Evolutionary conservation across 257 asterid species (phyloP).

Genomic region (Plectranthus barbatus): DNA sequence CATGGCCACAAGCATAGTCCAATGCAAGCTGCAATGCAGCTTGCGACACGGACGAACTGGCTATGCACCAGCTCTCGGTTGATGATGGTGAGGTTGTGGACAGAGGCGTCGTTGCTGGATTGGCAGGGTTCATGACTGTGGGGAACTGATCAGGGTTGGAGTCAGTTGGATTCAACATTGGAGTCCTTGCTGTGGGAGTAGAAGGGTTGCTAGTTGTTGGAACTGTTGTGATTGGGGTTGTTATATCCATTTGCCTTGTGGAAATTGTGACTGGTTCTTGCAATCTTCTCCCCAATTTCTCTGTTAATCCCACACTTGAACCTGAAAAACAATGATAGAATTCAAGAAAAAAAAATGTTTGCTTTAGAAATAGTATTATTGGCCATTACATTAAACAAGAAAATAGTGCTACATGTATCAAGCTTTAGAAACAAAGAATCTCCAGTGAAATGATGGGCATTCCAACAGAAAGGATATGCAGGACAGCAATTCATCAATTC

Average conservation of each 20-base stretch:
- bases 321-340: slow-evolving; percentile 10
- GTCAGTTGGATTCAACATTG: slow-evolving; percentile 38
- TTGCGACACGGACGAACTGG: slow-evolving; percentile 45
- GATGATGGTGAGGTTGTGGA: slow-evolving; percentile 31
- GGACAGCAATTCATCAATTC: slow-evolving; percentile 12
- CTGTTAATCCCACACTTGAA: slow-evolving; percentile 15
- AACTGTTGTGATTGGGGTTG: slow-evolving; percentile 60
- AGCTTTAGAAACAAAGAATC: slow-evolving; percentile 5
- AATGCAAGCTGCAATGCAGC: slow-evolving; percentile 49
- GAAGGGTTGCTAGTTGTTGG: slow-evolving; percentile 43
- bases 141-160: slow-evolving; percentile 41
- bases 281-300: not conserved
- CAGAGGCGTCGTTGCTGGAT: slow-evolving; percentile 41
- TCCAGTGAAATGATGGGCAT: not conserved
- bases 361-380: too few relatives aligned
- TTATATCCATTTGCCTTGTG: slow-evolving; percentile 24
- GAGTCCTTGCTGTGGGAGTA: slow-evolving; percentile 31
- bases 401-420: not conserved
- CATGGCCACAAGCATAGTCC: slow-evolving; percentile 68
- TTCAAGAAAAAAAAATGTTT: not conserved
- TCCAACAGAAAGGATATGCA: not conserved
- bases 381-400: not conserved
- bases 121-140: slow-evolving; percentile 28
- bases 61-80: slow-evolving; percentile 73
- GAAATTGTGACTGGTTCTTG: slow-evolving; percentile 19